phyloP scores from a whole-genome alignment of 805 yeast genomes.

The Candida xyloterini region DNA sequence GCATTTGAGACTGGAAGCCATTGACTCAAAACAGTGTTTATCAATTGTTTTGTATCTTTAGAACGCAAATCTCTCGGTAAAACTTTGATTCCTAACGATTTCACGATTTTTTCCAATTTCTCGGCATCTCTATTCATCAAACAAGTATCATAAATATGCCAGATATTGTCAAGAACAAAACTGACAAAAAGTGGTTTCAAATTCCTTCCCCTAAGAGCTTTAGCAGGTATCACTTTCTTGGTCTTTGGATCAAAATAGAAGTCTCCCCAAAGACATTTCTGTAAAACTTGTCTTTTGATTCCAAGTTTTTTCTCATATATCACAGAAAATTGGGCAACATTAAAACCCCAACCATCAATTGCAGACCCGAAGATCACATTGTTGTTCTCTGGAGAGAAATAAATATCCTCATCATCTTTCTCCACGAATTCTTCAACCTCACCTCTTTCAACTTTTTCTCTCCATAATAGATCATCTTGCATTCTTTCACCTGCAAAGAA shows the following conservation, averaged over 20 bases:
- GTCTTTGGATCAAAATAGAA: constrained; percentile 85
- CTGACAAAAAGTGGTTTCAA: constrained; percentile 84
- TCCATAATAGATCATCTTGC: constrained; percentile 78
- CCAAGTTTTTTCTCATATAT: constrained; percentile 84
- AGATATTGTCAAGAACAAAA: constrained; percentile 81
- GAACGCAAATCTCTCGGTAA: constrained; percentile 74
- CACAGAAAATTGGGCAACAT: constrained; percentile 81
- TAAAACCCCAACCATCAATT: constrained; percentile 97
- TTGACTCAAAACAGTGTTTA: constrained; percentile 74
- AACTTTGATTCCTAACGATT: constrained; percentile 64
- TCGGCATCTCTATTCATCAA: constrained; percentile 64
- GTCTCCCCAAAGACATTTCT: constrained; percentile 95
- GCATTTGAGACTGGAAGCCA: constrained; percentile 95
- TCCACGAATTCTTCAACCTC: constrained; percentile 58
- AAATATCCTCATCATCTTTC: constrained; percentile 74
- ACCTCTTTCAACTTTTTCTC: constrained; percentile 56
- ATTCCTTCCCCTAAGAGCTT: constrained; percentile 55
- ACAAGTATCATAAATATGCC: constrained; percentile 83
- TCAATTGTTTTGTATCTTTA: constrained; percentile 64
- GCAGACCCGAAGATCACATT: constrained; percentile 92
- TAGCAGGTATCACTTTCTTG: constrained; percentile 71
- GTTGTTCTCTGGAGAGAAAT: constrained; percentile 82
- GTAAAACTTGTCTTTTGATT: constrained; percentile 71
- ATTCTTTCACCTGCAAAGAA: constrained; percentile 90
- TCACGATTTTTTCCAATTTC: constrained; percentile 69